Evolutionary conservation across 352 stramenopile species (phyloP).

Genomic region (Phytopythium vexans): DNA sequence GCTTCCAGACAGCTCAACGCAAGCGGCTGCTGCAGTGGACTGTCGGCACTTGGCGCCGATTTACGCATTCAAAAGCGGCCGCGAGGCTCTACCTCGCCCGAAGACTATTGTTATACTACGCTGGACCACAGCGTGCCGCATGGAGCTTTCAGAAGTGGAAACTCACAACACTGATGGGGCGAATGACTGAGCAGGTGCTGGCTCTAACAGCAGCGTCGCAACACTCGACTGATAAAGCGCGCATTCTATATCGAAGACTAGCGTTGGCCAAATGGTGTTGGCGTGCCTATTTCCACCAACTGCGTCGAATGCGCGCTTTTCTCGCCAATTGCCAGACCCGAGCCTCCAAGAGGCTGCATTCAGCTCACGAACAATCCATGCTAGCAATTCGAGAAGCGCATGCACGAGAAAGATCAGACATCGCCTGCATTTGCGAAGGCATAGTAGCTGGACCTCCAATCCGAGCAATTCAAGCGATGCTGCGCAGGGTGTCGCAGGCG

Average conservation of each 20-base stretch:
- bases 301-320: conserved; percentile 33
- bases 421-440: neutral
- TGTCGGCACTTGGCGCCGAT: neutral
- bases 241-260: conserved; percentile 7
- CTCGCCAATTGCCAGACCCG: conserved; percentile 20
- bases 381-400: conserved; percentile 1
- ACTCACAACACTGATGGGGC: neutral
- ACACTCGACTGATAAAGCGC: neutral
- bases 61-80: neutral
- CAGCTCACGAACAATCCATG: neutral
- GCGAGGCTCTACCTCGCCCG: neutral
- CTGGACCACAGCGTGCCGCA: neutral
- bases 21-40: neutral
- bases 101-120: neutral
- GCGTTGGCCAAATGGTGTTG: conserved; percentile 42
- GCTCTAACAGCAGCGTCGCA: too few species aligned
- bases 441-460: conserved; percentile 11
- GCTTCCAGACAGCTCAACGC: neutral
- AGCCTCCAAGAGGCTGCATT: neutral
- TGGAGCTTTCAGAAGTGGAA: neutral
- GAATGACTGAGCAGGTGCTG: neutral
- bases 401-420: neutral
- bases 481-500: conserved; percentile 35
- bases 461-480: conserved; percentile 40
- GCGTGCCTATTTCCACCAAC: conserved; percentile 35